Conservation (phyloP, 2,329 filamentous ascomycete genomes). For the Apiospora saccharicola region DNA sequence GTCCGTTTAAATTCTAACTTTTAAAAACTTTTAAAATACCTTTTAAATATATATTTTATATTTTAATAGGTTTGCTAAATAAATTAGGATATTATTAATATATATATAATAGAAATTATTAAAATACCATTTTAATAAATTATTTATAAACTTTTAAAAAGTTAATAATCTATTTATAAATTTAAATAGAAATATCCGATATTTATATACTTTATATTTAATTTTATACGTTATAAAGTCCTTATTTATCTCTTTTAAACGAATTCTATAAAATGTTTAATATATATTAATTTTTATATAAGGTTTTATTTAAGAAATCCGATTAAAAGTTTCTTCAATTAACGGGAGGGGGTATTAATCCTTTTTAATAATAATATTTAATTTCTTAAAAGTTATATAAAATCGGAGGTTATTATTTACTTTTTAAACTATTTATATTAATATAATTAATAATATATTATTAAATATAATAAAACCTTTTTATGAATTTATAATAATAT, state of each 20-base stretch:
- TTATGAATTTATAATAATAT: too few species aligned
- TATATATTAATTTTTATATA: constrained; percentile 16
- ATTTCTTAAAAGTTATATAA: neutral
- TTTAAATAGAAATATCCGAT: neutral
- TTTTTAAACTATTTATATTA: neutral
- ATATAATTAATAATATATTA: neutral
- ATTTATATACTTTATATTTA: neutral
- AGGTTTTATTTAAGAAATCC: constrained; percentile 26
- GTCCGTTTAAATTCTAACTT: too few species aligned
- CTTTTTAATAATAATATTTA: neutral
- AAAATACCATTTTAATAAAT: neutral
- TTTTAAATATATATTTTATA: too few species aligned
- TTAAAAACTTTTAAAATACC: too few species aligned
- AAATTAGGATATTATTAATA: too few species aligned
- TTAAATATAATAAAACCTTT: too few species aligned
- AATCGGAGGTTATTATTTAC: neutral
- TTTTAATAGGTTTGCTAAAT: too few species aligned
- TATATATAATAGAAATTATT: too few species aligned
- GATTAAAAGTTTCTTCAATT: constrained; percentile 28
- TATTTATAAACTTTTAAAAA: too few species aligned
- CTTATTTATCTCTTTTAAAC: neutral
- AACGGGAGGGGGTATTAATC: neutral
- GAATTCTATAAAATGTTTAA: constrained; percentile 29
- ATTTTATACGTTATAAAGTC: neutral
- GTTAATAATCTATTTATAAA: too few species aligned